phyloP scores from a whole-genome alignment of 2,329 filamentous ascomycete genomes.

The Alternaria postmessia region DNA sequence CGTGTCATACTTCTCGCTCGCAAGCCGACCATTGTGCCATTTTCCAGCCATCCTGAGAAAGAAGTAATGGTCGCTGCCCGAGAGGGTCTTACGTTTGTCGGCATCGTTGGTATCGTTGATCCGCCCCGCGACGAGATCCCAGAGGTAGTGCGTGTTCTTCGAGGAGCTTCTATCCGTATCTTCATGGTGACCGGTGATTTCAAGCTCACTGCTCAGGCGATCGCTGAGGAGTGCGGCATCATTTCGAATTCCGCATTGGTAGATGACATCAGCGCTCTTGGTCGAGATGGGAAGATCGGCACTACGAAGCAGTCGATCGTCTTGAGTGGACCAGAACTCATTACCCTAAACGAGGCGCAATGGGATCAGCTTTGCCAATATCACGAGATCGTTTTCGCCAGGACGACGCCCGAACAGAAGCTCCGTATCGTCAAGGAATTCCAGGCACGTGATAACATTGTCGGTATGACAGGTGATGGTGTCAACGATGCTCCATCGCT shows the following conservation, averaged over 20 bases:
- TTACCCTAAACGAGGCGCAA: slow-evolving; percentile 70
- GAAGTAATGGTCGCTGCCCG: slow-evolving; percentile 64
- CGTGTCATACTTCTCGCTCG: slow-evolving; percentile 72
- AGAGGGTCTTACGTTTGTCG: slow-evolving; percentile 61
- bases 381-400: slow-evolving; percentile 76
- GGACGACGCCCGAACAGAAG: slow-evolving; percentile 79
- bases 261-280: slow-evolving; percentile 63
- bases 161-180: slow-evolving; percentile 75
- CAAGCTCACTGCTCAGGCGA: slow-evolving; percentile 75
- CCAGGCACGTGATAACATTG: slow-evolving; percentile 66
- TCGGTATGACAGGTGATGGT: slow-evolving; percentile 61
- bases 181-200: slow-evolving; percentile 87
- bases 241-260: slow-evolving; percentile 63
- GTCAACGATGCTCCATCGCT: slow-evolving; percentile 63
- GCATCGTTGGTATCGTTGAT: slow-evolving; percentile 67
- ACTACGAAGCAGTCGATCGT: slow-evolving; percentile 40
- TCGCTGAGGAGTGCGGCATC: slow-evolving; percentile 76
- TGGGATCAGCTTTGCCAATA: slow-evolving; percentile 73
- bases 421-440: slow-evolving; percentile 80
- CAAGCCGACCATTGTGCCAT: slow-evolving; percentile 59
- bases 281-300: slow-evolving; percentile 41
- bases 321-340: slow-evolving; percentile 60
- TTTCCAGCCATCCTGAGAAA: slow-evolving; percentile 63
- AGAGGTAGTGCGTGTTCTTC: slow-evolving; percentile 67
- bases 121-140: slow-evolving; percentile 68